Evolutionary conservation across 371 early-diverging fungal genomes (phyloP).

Genomic region (Mucor mucedo): DNA sequence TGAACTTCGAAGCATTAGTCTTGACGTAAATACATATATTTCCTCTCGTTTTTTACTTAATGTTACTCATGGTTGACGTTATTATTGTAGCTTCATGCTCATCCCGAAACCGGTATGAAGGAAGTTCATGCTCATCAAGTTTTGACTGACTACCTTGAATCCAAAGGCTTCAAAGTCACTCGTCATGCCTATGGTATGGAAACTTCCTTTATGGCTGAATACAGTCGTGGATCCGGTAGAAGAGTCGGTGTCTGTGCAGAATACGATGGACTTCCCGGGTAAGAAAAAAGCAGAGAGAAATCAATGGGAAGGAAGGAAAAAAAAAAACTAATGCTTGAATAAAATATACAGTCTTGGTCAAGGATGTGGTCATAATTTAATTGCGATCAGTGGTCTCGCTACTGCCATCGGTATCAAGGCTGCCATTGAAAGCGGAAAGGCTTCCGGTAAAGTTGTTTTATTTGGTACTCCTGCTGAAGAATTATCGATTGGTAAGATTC

Average conservation of each 20-base stretch:
- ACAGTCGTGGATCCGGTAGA: constrained; percentile 44
- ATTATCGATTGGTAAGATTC: constrained; percentile 74
- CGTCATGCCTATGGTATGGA: constrained; percentile 59
- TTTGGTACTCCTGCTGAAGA: constrained; percentile 88
- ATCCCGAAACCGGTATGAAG: constrained; percentile 64
- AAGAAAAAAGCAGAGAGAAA: constrained; percentile 19
- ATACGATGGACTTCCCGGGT: constrained; percentile 70
- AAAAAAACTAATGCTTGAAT: not conserved
- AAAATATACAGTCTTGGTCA: constrained; percentile 52
- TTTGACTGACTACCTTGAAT: constrained; percentile 61
- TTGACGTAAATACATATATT: constrained; percentile 43
- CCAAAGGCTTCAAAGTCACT: constrained; percentile 60
- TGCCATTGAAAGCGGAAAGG: constrained; percentile 54
- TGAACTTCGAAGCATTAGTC: constrained; percentile 60
- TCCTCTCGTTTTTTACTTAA: not conserved
- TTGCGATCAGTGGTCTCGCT: constrained; percentile 76
- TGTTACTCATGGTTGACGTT: not conserved
- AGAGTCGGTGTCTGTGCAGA: constrained; percentile 64
- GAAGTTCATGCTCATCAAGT: constrained; percentile 62
- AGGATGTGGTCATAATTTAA: constrained; percentile 73
- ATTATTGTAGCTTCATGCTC: constrained; percentile 53
- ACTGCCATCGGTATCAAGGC: constrained; percentile 64
- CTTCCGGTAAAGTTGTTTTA: constrained; percentile 67
- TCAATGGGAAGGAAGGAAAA: not conserved
- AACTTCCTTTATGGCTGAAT: constrained; percentile 70